Conservation (phyloP, 257 asterid genomes). For the Jaltomata sinuosa region DNA sequence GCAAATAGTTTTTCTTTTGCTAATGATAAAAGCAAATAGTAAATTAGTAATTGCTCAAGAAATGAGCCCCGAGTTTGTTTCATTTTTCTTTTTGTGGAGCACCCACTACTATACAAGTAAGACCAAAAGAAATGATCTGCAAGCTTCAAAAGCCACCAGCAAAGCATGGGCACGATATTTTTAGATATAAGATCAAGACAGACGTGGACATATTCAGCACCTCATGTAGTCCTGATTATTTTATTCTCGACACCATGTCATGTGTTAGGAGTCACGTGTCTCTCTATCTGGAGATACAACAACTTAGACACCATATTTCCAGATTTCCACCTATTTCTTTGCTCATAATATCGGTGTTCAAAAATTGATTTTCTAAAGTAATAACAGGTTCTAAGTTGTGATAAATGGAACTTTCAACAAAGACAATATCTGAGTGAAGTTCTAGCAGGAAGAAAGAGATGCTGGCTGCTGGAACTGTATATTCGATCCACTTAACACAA, state of each 20-base stretch:
- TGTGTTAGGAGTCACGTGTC: neutral
- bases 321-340: neutral
- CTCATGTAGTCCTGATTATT: neutral
- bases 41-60: neutral
- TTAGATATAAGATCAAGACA: neutral
- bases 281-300: neutral
- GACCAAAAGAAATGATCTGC: neutral
- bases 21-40: neutral
- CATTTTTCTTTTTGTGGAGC: neutral
- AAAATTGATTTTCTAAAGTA: neutral
- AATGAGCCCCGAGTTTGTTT: neutral
- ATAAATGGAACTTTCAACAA: neutral
- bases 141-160: neutral
- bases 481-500: neutral
- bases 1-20: neutral
- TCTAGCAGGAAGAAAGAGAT: neutral
- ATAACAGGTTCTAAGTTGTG: neutral
- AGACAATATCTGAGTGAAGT: neutral
- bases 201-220: neutral
- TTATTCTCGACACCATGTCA: neutral
- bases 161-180: neutral
- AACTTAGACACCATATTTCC: neutral
- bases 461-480: neutral
- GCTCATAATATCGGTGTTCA: neutral
- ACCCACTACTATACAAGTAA: neutral